Evolutionary conservation across 2,329 filamentous ascomycete species (phyloP).

Genomic region (Fusarium verrucosum): DNA sequence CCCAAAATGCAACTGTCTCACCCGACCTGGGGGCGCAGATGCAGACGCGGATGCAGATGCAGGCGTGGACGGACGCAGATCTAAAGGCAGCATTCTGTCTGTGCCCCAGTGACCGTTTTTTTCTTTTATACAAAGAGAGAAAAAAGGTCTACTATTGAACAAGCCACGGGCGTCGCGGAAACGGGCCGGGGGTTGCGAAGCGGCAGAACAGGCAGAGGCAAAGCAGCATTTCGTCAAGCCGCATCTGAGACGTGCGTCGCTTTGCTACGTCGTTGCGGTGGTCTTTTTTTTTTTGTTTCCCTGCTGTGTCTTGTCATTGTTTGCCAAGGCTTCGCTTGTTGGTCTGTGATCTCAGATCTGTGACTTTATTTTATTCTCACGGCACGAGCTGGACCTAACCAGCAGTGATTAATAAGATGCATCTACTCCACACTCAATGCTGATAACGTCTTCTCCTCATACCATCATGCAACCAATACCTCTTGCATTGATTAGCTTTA

Average conservation of each 20-base stretch:
- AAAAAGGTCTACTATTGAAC: conserved; percentile 9
- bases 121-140: too few relatives aligned
- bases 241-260: conserved; percentile 1
- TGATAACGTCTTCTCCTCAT: not conserved
- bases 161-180: conserved; percentile 40
- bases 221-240: conserved; percentile 13
- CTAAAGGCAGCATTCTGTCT: conserved; percentile 13
- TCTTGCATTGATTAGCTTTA: not conserved
- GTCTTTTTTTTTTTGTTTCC: not conserved
- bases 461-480: not conserved
- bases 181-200: conserved; percentile 33
- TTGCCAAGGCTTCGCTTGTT: conserved; percentile 3
- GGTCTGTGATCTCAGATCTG: not conserved
- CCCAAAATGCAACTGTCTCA: conserved; percentile 27
- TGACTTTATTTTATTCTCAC: not conserved
- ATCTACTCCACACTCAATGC: not conserved
- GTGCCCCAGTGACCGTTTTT: conserved; percentile 9
- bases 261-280: not conserved
- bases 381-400: not conserved
- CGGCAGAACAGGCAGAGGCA: not conserved
- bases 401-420: not conserved
- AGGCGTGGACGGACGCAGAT: conserved; percentile 9
- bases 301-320: not conserved
- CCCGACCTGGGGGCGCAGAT: conserved; percentile 15
- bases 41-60: not conserved